phyloP scores from a whole-genome alignment of 345 rosid species.

The Salix purpurea region DNA sequence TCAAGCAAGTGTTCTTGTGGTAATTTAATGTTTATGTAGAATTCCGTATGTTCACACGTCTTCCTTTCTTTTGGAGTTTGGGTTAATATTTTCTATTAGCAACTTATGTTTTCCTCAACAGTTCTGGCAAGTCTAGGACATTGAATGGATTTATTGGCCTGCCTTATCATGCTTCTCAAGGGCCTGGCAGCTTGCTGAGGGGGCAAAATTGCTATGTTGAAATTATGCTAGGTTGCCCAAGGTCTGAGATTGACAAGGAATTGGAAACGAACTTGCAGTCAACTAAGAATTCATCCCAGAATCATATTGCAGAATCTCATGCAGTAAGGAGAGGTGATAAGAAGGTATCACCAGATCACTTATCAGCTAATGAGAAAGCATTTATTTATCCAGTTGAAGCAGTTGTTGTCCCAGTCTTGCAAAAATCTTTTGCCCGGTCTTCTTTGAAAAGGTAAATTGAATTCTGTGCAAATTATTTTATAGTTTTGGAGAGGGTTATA shows the following conservation, averaged over 20 bases:
- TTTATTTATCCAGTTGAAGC: constrained; percentile 89
- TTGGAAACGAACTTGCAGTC: constrained; percentile 36
- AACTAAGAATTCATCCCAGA: constrained; percentile 46
- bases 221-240: constrained; percentile 77
- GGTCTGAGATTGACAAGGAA: constrained; percentile 41
- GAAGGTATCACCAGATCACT: constrained; percentile 42
- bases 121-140: constrained; percentile 56
- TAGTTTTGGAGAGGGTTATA: background rate
- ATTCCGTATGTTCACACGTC: background rate
- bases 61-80: background rate
- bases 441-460: constrained; percentile 74
- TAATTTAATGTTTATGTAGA: constrained; percentile 21
- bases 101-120: constrained; percentile 21
- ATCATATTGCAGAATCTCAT: constrained; percentile 55
- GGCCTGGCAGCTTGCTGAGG: constrained; percentile 52
- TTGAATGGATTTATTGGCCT: constrained; percentile 62
- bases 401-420: constrained; percentile 84
- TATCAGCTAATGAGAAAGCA: constrained; percentile 50
- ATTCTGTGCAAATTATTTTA: constrained; percentile 9
- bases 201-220: constrained; percentile 72
- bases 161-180: constrained; percentile 61
- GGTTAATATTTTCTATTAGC: background rate
- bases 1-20: constrained; percentile 90
- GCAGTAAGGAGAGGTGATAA: constrained; percentile 52
- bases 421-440: constrained; percentile 73